phyloP scores from a whole-genome alignment of 1,284 basidiomycete species.

The Golubevia pallescens region DNA sequence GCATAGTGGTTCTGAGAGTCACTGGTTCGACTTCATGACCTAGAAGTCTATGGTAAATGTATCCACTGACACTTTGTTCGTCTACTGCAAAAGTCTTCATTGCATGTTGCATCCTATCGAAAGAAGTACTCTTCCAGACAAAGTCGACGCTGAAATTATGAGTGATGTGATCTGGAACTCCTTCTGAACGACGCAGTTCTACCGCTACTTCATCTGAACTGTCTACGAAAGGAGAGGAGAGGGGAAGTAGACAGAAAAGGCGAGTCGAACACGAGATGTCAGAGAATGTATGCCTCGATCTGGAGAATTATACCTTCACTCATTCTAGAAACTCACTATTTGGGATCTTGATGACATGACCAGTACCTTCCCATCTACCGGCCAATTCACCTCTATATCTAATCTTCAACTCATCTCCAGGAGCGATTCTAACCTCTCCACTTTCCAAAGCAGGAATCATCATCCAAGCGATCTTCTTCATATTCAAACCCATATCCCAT shows the following conservation, averaged over 20 bases:
- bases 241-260: not conserved
- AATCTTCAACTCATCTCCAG: slow-evolving; percentile 92
- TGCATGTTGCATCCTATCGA: slow-evolving; percentile 97
- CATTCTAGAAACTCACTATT: slow-evolving; percentile 74
- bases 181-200: slow-evolving; percentile 86
- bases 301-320: too few relatives aligned
- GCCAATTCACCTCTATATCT: slow-evolving; percentile 87
- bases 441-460: slow-evolving; percentile 93
- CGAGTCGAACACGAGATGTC: not conserved
- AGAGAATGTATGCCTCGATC: not conserved
- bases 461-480: slow-evolving; percentile 98
- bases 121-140: slow-evolving; percentile 99
- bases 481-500: slow-evolving; percentile 97
- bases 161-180: slow-evolving; percentile 92
- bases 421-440: slow-evolving; percentile 93
- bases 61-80: slow-evolving; percentile 97
- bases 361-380: slow-evolving; percentile 90
- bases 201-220: slow-evolving; percentile 96
- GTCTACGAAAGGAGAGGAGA: slow-evolving; percentile 68
- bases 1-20: slow-evolving; percentile 83
- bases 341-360: slow-evolving; percentile 98
- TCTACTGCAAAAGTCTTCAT: slow-evolving; percentile 99
- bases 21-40: slow-evolving; percentile 94
- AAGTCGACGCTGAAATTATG: slow-evolving; percentile 96
- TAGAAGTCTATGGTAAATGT: slow-evolving; percentile 97